Base-by-base conservation (phyloP, 345 rosid genomes). In the Noccaea caerulescens region DNA sequence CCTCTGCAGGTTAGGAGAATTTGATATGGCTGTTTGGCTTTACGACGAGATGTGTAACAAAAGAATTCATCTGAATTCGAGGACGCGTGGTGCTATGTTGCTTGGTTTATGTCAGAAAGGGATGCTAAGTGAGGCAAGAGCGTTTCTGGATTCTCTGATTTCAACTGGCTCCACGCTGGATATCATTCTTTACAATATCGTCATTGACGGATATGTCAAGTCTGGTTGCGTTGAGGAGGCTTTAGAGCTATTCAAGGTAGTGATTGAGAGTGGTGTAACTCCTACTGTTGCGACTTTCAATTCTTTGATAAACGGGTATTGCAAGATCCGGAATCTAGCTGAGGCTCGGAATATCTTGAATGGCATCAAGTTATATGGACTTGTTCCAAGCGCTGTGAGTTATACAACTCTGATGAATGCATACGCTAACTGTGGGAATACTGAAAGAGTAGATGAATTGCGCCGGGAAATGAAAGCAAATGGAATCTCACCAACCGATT, bases 321-420 rank as follows among this genome's bases (percentile, higher is more conserved):
- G 92, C 82, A 82, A 70, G 81, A 75, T 23, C 3, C 34, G 59
- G 67, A 82, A 57, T 60, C 16, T 81, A 38, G 71, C 70, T 7
- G 81, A 84, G 71, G 92, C 90, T 61, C 78, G 81, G 72, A 57
- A 44, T 67, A 61, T 78, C 72, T 64, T 87, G 46, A 77, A 84
- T 66, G 80, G 4, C 43, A 89, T 87, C 25, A 79, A 73, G 78
- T 57, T 51, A 51, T 52, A 80, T 69, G 84, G 87, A 62, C 39
- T 85, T 72, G 79, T 72, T 72, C 95, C 95, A 66, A 85, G 45
- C 58, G 79, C 69, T 5, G 76, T 83, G 69, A 85, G 92, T 16
- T 89, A 89, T 47, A 89, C 97, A 46, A 87, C 84, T 60, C 80
- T 91, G 57, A 86, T 91, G 91, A 72, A 89, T 79, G 90, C 86